Base-by-base conservation (phyloP, 1,284 basidiomycete genomes). In the Cryptococcus floricola region DNA sequence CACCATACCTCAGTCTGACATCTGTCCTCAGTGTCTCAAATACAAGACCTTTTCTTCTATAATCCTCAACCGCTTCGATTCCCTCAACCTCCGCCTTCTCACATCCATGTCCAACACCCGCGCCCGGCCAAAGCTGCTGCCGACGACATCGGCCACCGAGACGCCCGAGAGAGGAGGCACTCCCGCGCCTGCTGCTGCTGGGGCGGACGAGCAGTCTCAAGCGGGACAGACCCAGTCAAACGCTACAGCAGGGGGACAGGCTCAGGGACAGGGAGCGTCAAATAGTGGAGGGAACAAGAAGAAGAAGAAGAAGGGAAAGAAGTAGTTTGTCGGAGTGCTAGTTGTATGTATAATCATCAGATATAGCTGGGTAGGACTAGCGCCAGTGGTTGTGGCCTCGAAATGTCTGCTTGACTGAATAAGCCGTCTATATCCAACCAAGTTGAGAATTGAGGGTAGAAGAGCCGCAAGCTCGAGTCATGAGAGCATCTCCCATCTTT, bases 11-110 rank as follows among this genome's bases (percentile, higher is more conserved):
- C 34, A 18, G 16, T 49, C 37, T 49, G 13, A n/a, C 23, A 9
- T 14, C 31, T 18, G 7, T 19, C 31, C 7, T 37, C 73, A 95
- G 92, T 93, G 91, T 74, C 80, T 96, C 70, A 95, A 93, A 77
- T 97, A 93, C 81, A 91, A 92, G 75, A 94, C 93, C 1, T 85
- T 87, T 66, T 94, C 91, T 1, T 89, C 89, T 46, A 87, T 94
- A 71, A 92, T 91, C 77, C 84, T 97, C 62, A 94, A 95, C 79
- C 87, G 93, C 63, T 95, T 97, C 77, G 93, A 97, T 76, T 82
- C 87, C 5, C 82, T 97, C 63, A 96, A 93, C 73, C 82, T 88
- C 52, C 74, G 73, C 43, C 66, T 77, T 9, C 61, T 77, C n/a
- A 65, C 65, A 9, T 62, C 67, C 57, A 71, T 74, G 52, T 61